Evolutionary conservation across 768 basidiomycete genomes (phyloP), one percentile per base, ranked within the genome.

Genomic region (Mycena leptocephala): DNA sequence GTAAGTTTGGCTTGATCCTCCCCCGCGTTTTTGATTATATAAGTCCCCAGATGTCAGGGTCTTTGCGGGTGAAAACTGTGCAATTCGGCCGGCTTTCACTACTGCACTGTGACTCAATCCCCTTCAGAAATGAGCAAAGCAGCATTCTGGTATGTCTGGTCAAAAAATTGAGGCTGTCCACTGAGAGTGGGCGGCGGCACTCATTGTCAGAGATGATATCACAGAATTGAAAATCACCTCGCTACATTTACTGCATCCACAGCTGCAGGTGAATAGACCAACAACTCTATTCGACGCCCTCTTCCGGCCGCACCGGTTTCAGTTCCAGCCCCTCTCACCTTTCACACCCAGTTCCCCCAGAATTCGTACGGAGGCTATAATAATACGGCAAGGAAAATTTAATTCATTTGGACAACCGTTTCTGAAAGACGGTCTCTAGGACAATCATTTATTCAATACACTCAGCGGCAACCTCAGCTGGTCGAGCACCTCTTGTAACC

Each of bases 171-270:
- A n/a, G n/a, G n/a, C n/a, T n/a, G n/a, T n/a, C n/a, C n/a, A n/a
- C n/a, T n/a, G n/a, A n/a, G n/a, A n/a, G n/a, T n/a, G n/a, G n/a
- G n/a, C n/a, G n/a, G n/a, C n/a, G n/a, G n/a, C n/a, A n/a, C n/a
- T n/a, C n/a, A n/a, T n/a, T n/a, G n/a, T n/a, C n/a, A n/a, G n/a
- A n/a, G n/a, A n/a, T n/a, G n/a, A n/a, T n/a, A n/a, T n/a, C n/a
- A n/a, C n/a, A n/a, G n/a, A 5, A 61, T 70, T 61, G 69, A 70
- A 26, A 35, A 10, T n/a, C 69, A 70, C 24, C 39, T 70, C 41
- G 69, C 69, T 28, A 30, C 28, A 43, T 59, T 70, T 16, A n/a
- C 33, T 43, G 55, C 56, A 58, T 20, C 41, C 28, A 35, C 14
- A 16, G 6, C 13, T n/a, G 9, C 14, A 26, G 46, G 26, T 20